Conservation (phyloP, 2,329 filamentous ascomycete genomes). For the Hymenoscyphus albidus region DNA sequence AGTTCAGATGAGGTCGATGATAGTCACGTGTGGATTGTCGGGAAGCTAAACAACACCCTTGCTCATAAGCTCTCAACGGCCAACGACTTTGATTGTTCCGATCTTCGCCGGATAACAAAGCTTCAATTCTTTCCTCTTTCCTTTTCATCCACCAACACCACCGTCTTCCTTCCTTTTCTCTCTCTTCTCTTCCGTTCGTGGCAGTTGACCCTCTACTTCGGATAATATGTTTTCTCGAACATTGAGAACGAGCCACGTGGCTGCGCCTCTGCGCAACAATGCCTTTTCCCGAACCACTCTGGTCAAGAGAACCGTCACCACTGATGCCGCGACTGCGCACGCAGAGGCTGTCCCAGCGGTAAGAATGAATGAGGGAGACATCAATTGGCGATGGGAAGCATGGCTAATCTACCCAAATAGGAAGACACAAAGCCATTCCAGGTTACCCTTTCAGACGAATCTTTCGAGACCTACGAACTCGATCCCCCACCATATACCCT, state of each 20-base stretch:
- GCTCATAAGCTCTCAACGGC: background rate
- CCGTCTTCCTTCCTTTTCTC: background rate
- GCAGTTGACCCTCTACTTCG: background rate
- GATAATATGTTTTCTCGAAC: constrained; percentile 67
- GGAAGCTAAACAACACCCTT: background rate
- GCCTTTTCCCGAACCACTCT: constrained; percentile 34
- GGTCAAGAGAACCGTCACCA: constrained; percentile 73
- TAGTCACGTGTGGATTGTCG: background rate
- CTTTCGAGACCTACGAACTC: constrained; percentile 98
- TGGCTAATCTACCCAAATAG: constrained; percentile 43
- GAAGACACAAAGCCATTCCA: constrained; percentile 92
- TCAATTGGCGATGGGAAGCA: background rate
- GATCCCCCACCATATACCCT: constrained; percentile 93
- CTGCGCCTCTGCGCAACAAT: constrained; percentile 49
- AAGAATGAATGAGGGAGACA: constrained; percentile 33
- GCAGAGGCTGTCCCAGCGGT: constrained; percentile 66
- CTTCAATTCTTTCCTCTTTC: constrained; percentile 3
- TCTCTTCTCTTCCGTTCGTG: constrained; percentile 3
- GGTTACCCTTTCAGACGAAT: constrained; percentile 92
- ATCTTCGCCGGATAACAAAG: constrained; percentile 8
- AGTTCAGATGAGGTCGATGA: background rate
- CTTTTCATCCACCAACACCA: constrained; percentile 2
- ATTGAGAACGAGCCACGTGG: constrained; percentile 56
- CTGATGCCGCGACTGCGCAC: constrained; percentile 88
- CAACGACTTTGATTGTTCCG: background rate